Conservation (phyloP, 176 grass and related monocot genomes). For the Cenchrus americanus region DNA sequence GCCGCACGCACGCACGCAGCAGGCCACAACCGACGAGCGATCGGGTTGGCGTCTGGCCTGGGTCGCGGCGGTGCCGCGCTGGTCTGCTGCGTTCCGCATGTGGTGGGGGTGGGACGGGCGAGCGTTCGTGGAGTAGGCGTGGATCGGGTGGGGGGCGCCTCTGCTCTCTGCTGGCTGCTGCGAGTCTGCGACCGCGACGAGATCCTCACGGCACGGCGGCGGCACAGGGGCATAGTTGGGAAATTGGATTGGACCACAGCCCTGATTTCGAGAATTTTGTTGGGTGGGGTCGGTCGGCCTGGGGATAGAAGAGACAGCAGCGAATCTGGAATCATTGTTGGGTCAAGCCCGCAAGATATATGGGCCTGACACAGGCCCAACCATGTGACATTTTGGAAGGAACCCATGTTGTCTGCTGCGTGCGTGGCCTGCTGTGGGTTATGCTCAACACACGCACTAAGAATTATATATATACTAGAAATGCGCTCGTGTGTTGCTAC, state of each 20-base stretch:
- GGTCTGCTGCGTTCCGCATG: slow-evolving; percentile 19
- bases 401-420: too few relatives aligned
- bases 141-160: neutral
- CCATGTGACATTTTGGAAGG: too few relatives aligned
- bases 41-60: slow-evolving; percentile 7
- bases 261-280: neutral
- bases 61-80: neutral
- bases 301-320: too few relatives aligned
- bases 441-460: too few relatives aligned
- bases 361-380: too few relatives aligned
- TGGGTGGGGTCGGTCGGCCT: too few relatives aligned
- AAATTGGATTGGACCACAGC: neutral
- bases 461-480: too few relatives aligned
- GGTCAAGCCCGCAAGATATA: too few relatives aligned
- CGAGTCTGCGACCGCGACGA: neutral
- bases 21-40: neutral
- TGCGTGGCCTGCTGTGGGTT: too few relatives aligned
- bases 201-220: neutral
- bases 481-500: too few relatives aligned
- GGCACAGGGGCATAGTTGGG: neutral
- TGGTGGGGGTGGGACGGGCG: slow-evolving; percentile 9
- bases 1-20: neutral
- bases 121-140: neutral
- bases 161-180: too few relatives aligned
- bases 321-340: too few relatives aligned